Evolutionary conservation across 2,329 filamentous ascomycete species (phyloP), one percentile per base, ranked within the genome.

Genomic region (Trichophyton simii): DNA sequence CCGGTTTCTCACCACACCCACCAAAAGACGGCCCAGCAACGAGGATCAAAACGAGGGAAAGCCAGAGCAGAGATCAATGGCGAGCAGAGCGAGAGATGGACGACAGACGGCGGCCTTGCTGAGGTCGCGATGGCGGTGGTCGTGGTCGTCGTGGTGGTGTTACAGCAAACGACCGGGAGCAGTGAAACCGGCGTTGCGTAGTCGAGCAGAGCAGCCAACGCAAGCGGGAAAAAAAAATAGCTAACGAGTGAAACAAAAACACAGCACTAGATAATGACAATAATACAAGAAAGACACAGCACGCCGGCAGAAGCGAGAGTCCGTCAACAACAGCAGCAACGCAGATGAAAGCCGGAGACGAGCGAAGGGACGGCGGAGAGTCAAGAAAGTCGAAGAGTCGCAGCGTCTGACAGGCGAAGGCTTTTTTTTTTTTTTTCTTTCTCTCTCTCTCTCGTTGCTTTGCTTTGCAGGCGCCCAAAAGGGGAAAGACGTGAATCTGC

Each of bases 401-500:
- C 15, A 46, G 28, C 41, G 36, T 58, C 41, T 38, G 34, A 38
- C 34, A 38, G 9, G 34, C 34, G 34, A 38, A 38, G 34, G 8
- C 18, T 31, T 18, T 41, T 44, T 44, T 58, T 58, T 42, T 58
- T 18, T 41, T 41, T 44, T 44, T 58, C 44, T 42, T 58, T 18
- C 25, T 25, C 22, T 3, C 1, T 18, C 18, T 18, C 18, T 18
- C 18, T 18, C 18, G 18, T 18, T 18, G 18, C 13, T 57, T 36
- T 36, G n/a, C 54, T 18, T n/a, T 25, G 36, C 55, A 38, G 34
- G 11, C 8, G 13, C 31, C 28, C 42, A 28, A 59, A 59, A 34
- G 25, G 41, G 44, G 25, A 31, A 59, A 59, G 58, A 59, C 36
- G 55, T 58, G 31, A 59, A 48, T 13, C 20, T n/a, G 41, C 25